Evolutionary conservation across 1,139 yeast species (phyloP).

Genomic region (Suhomyces chickasaworum): DNA sequence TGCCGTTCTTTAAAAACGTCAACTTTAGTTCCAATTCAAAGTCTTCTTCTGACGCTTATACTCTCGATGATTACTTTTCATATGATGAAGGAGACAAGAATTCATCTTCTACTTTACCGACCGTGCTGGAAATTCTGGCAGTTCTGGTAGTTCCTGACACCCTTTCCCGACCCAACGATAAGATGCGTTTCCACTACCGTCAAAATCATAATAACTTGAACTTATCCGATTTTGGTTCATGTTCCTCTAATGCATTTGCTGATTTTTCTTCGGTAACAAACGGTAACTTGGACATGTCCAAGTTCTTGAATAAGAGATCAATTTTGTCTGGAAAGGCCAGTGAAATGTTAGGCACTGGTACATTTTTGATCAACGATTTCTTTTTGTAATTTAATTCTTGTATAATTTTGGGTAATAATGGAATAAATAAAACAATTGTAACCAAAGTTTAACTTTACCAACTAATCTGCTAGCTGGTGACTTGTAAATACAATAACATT

Average conservation of each 20-base stretch:
- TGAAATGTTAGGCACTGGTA: slow-evolving; percentile 57
- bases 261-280: slow-evolving; percentile 8
- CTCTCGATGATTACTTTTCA: slow-evolving; percentile 43
- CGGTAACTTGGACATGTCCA: slow-evolving; percentile 27
- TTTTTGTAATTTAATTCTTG: slow-evolving; percentile 29
- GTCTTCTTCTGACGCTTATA: slow-evolving; percentile 23
- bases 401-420: slow-evolving; percentile 5
- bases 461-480: too few relatives aligned
- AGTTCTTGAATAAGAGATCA: slow-evolving; percentile 47
- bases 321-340: slow-evolving; percentile 54
- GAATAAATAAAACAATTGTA: too few relatives aligned
- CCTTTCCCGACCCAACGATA: slow-evolving; percentile 17
- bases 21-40: slow-evolving; percentile 39
- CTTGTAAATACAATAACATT: too few relatives aligned
- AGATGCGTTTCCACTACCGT: slow-evolving; percentile 49
- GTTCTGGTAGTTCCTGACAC: slow-evolving; percentile 4
- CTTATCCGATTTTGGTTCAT: slow-evolving; percentile 22
- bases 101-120: background rate
- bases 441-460: too few relatives aligned
- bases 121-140: background rate
- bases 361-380: slow-evolving; percentile 51
- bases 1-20: slow-evolving; percentile 46
- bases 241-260: slow-evolving; percentile 8
- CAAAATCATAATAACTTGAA: slow-evolving; percentile 46
- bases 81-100: slow-evolving; percentile 19